phyloP scores from a whole-genome alignment of 164 flowering plant genomes.

The Litsea cubeba region DNA sequence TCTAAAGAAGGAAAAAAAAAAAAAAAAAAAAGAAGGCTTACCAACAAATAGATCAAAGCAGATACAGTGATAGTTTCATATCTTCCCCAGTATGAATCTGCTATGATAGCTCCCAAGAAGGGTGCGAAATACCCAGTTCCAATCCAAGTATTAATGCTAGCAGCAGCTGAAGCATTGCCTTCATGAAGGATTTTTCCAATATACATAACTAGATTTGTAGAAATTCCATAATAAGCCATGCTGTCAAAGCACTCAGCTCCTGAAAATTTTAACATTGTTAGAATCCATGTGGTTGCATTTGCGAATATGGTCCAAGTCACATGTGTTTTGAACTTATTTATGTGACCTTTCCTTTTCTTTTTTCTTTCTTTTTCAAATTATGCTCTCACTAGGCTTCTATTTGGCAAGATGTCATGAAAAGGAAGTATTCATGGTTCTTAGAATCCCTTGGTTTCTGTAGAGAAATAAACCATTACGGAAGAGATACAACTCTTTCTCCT shows the following conservation, averaged over 20 bases:
- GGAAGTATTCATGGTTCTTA: too few relatives aligned
- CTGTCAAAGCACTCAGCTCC: constrained; percentile 71
- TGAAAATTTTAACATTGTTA: constrained; percentile 15
- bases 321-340: too few relatives aligned
- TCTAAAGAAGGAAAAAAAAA: too few relatives aligned
- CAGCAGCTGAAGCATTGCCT: constrained; percentile 64
- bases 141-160: constrained; percentile 61
- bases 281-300: neutral
- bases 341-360: too few relatives aligned
- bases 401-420: too few relatives aligned
- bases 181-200: constrained; percentile 50
- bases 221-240: constrained; percentile 62
- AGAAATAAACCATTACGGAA: too few relatives aligned
- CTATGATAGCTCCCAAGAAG: constrained; percentile 63
- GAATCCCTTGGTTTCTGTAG: too few relatives aligned
- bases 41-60: constrained; percentile 56
- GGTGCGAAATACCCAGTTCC: constrained; percentile 74
- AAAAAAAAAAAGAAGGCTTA: constrained; percentile 13
- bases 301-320: neutral
- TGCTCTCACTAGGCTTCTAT: too few relatives aligned
- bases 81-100: constrained; percentile 79
- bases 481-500: too few relatives aligned
- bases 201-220: constrained; percentile 62
- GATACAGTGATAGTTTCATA: constrained; percentile 63
- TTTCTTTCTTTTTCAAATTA: too few relatives aligned